These are phyloP conservation scores for Neofusicoccum umdonicola DNA, from an alignment of 2,329 filamentous ascomycete genomes.

Conservation along the genomic window DNA sequence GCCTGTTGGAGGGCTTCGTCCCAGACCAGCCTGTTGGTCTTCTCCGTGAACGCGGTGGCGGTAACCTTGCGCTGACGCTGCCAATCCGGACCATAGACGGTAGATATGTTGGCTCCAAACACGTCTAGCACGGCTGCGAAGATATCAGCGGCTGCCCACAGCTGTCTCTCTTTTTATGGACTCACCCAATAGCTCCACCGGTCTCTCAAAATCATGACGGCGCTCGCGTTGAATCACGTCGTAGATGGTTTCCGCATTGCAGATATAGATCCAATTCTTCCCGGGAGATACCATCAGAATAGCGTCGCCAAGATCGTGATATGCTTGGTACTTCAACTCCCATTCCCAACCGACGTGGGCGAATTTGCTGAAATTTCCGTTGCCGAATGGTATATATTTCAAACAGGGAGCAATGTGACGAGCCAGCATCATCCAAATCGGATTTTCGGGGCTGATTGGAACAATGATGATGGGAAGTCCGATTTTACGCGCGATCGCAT, in stretches of 20 bases:
- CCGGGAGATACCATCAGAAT: slow-evolving; percentile 27
- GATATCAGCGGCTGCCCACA: neutral
- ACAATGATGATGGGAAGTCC: slow-evolving; percentile 16
- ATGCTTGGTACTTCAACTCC: slow-evolving; percentile 21
- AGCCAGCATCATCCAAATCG: slow-evolving; percentile 24
- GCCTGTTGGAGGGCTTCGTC: neutral
- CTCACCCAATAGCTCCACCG: slow-evolving; percentile 20
- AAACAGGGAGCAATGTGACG: slow-evolving; percentile 20
- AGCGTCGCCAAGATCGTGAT: slow-evolving; percentile 24
- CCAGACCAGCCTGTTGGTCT: slow-evolving; percentile 37
- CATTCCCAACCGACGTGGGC: slow-evolving; percentile 27
- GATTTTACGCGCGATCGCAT: neutral
- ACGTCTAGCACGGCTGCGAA: slow-evolving; percentile 24
- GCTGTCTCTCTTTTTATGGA: neutral
- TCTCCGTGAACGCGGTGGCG: slow-evolving; percentile 45
- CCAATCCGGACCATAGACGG: slow-evolving; percentile 35
- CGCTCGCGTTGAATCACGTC: slow-evolving; percentile 22
- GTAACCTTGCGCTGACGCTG: slow-evolving; percentile 44
- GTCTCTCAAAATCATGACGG: slow-evolving; percentile 24
- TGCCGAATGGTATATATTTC: slow-evolving; percentile 21
- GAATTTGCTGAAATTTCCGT: slow-evolving; percentile 23
- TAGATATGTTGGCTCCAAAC: slow-evolving; percentile 35
- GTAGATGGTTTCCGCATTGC: slow-evolving; percentile 21
- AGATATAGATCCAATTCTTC: slow-evolving; percentile 24
- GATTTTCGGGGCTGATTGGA: slow-evolving; percentile 25